Evolutionary conservation across 2,329 filamentous ascomycete genomes (phyloP), one percentile per base, ranked within the genome.

Genomic region (Cladosporium sphaerospermum): DNA sequence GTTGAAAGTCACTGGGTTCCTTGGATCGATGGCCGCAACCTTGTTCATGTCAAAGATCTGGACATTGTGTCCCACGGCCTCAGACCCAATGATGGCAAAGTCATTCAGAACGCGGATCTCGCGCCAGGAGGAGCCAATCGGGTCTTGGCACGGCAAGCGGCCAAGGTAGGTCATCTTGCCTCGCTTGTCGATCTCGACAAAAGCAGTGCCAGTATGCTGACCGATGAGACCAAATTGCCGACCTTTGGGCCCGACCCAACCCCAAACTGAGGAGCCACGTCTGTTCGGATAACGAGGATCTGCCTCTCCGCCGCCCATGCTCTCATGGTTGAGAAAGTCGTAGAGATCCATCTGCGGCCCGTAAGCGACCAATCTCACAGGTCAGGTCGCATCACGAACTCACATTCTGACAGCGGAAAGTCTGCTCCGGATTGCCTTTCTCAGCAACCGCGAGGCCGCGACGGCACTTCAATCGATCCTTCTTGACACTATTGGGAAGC

Each of bases 1-100:
- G 66, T 63, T 59, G 53, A 75, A 77, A 37, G 61, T 69, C 13
- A 63, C 64, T 16, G 67, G 72, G 28, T 57, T 65, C 3, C 64
- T 65, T 1, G 71, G 69, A 63, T 73, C 67, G 8, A 36, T 32
- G 5, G 41, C 39, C 45, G 37, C 45, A 43, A 62, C 57, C 57
- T 66, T 76, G 54, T 65, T 67, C 71, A 78, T 69, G 64, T 79
- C 76, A 58, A 79, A 79, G 63, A 78, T 67, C 61, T 78, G 76
- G 40, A 79, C 67, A 31, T 73, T 73, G 63, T 79, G 75, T 57
- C 69, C 64, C 48, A 60, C 55, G 40, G 75, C 73, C 56, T 73
- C 71, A 10, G 67, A 67, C n/a, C 71, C 71, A 54, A 73, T 71
- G 53, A 69, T 61, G 48, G 71, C 69, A 53, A 72, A 74, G 54